Conservation (phyloP, 345 rosid genomes). For the Orychophragmus violaceus region DNA sequence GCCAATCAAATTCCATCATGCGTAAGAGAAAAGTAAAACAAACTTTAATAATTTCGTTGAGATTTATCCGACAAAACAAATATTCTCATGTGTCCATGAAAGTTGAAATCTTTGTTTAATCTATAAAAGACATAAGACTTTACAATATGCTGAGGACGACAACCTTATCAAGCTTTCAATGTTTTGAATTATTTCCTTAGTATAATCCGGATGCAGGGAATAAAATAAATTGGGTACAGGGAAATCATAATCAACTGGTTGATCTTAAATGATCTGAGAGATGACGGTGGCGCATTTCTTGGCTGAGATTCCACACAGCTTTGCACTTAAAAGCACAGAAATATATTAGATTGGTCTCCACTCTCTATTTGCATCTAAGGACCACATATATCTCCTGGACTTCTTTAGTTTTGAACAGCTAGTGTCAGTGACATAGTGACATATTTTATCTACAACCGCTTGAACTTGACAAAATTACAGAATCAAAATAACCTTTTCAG, state of each 20-base stretch:
- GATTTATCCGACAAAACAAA: neutral
- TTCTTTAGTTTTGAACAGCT: conserved; percentile 14
- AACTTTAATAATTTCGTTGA: conserved; percentile 20
- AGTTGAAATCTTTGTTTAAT: conserved; percentile 8
- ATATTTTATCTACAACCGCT: neutral
- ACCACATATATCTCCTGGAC: conserved; percentile 24
- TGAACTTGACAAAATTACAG: too few relatives aligned
- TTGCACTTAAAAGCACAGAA: conserved; percentile 21
- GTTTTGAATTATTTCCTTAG: conserved; percentile 17
- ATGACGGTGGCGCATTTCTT: conserved; percentile 1
- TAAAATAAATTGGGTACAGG: neutral
- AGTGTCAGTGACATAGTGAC: conserved; percentile 23
- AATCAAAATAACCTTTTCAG: too few relatives aligned
- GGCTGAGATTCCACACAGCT: conserved; percentile 17
- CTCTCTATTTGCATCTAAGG: too few relatives aligned
- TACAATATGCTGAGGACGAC: neutral
- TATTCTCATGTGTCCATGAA: conserved; percentile 17
- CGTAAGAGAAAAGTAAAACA: conserved; percentile 10
- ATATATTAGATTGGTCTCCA: conserved; percentile 20
- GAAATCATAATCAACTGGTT: conserved; percentile 11
- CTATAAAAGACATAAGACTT: neutral
- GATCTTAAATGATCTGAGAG: conserved; percentile 21
- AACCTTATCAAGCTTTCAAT: conserved; percentile 24
- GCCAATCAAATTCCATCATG: conserved; percentile 35
- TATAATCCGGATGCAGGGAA: neutral